phyloP scores from a whole-genome alignment of 1,284 basidiomycete species.

The Blastosporella zonata region DNA sequence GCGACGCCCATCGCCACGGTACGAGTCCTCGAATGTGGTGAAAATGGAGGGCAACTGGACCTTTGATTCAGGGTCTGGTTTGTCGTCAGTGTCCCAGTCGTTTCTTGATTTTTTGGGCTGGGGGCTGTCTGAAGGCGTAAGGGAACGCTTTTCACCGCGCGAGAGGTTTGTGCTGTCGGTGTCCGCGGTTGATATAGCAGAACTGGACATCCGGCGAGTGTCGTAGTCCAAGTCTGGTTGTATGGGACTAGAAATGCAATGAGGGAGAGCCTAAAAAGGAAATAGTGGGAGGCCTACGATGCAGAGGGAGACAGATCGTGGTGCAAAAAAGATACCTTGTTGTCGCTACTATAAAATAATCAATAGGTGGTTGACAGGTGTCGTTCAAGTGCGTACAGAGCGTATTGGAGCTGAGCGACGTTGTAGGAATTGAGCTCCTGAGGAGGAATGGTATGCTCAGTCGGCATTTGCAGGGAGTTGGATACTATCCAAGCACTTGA shows the following conservation, averaged over 20 bases:
- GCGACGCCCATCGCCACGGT: conserved; percentile 54
- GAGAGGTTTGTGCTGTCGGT: conserved; percentile 62
- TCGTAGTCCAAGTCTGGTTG: conserved; percentile 49
- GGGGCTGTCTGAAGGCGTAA: conserved; percentile 51
- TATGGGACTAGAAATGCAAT: conserved; percentile 30
- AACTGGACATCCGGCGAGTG: conserved; percentile 59
- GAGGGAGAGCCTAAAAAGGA: conserved; percentile 11
- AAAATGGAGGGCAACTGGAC: conserved; percentile 74
- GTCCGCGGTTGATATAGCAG: conserved; percentile 55
- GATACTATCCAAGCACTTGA: conserved; percentile 17
- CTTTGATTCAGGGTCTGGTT: conserved; percentile 39
- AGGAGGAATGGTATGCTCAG: conserved; percentile 37
- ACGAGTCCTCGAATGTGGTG: conserved; percentile 61
- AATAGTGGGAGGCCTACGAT: conserved; percentile 45
- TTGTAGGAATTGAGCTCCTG: conserved; percentile 54
- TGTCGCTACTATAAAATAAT: conserved; percentile 27
- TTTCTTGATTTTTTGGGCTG: conserved; percentile 45
- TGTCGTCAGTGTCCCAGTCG: conserved; percentile 39
- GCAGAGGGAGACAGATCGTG: conserved; percentile 46
- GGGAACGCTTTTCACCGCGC: conserved; percentile 53
- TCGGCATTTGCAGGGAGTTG: conserved; percentile 33
- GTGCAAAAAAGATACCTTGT: conserved; percentile 40
- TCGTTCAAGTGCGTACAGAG: conserved; percentile 18
- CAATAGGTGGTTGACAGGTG: conserved; percentile 21
- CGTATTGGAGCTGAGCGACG: conserved; percentile 60